Percentiles rank a stretch among this genome's conserved stretches.
Conservation (phyloP, 2,329 filamentous ascomycete species). For the Hypoxylon sp. region DNA sequence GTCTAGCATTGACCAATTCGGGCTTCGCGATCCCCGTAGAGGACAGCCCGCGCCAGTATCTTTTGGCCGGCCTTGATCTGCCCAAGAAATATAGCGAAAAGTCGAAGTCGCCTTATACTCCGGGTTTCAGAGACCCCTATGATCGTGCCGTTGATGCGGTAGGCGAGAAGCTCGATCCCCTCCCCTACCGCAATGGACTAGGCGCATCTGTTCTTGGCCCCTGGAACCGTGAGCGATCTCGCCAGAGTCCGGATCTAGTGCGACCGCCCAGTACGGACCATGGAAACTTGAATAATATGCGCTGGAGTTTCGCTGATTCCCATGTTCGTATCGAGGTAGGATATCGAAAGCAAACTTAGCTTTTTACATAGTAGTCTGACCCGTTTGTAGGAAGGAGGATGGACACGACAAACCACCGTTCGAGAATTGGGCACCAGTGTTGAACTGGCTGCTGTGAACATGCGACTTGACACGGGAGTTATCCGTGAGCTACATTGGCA, state of each 20-base stretch:
- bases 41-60: slow-evolving; percentile 70
- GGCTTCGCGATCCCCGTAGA: slow-evolving; percentile 54
- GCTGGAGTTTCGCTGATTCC: slow-evolving; percentile 78
- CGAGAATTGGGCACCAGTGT: slow-evolving; percentile 75
- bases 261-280: slow-evolving; percentile 81
- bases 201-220: slow-evolving; percentile 78
- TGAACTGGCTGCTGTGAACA: slow-evolving; percentile 83
- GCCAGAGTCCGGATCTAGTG: slow-evolving; percentile 79
- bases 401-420: slow-evolving; percentile 81
- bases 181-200: slow-evolving; percentile 74
- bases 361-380: slow-evolving; percentile 19
- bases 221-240: slow-evolving; percentile 76
- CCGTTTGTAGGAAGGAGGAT: slow-evolving; percentile 75
- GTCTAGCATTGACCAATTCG: slow-evolving; percentile 47
- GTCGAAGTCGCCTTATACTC: slow-evolving; percentile 68
- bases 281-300: slow-evolving; percentile 78
- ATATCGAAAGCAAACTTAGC: not conserved
- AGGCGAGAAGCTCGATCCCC: slow-evolving; percentile 72
- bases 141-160: slow-evolving; percentile 74
- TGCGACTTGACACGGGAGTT: slow-evolving; percentile 80
- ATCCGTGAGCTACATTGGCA: slow-evolving; percentile 87
- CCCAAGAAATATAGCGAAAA: slow-evolving; percentile 60
- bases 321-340: slow-evolving; percentile 74
- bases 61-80: slow-evolving; percentile 65
- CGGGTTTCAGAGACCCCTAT: slow-evolving; percentile 71